These are phyloP conservation scores for Tricholoma flavovirens DNA, from an alignment of 768 basidiomycete genomes.

Conservation along the genomic window DNA sequence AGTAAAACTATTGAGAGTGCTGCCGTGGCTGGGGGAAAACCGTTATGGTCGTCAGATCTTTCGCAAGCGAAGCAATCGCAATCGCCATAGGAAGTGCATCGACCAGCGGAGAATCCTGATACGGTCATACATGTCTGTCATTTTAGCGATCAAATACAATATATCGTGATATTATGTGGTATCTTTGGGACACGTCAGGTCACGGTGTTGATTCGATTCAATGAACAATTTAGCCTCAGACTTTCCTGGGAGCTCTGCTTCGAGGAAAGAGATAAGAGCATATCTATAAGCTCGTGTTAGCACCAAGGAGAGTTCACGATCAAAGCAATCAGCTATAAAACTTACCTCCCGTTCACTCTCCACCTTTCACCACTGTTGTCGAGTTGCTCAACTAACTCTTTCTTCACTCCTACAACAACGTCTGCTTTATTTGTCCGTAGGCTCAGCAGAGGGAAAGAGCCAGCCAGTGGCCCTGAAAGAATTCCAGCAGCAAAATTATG, in stretches of 20 bases:
- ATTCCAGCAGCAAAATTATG: not conserved
- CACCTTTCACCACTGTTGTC: conserved; percentile 65
- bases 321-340: not conserved
- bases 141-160: too few relatives aligned
- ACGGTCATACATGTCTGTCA: too few relatives aligned
- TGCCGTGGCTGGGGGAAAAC: conserved; percentile 38
- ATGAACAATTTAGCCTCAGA: not conserved
- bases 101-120: too few relatives aligned
- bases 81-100: conserved; percentile 16
- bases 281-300: conserved; percentile 26
- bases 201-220: not conserved
- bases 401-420: conserved; percentile 77
- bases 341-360: conserved; percentile 77
- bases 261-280: conserved; percentile 29
- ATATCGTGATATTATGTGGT: too few relatives aligned
- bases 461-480: conserved; percentile 63
- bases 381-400: conserved; percentile 61
- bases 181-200: too few relatives aligned
- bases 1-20: conserved; percentile 34
- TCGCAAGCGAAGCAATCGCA: conserved; percentile 11
- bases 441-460: conserved; percentile 76
- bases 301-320: not conserved
- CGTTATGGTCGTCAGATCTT: conserved; percentile 20
- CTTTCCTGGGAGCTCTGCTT: not conserved
- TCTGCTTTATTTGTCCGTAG: conserved; percentile 95